Evolutionary conservation across 2,329 filamentous ascomycete genomes (phyloP), one percentile per base, ranked within the genome.

Genomic region (Xylariaceae sp.): DNA sequence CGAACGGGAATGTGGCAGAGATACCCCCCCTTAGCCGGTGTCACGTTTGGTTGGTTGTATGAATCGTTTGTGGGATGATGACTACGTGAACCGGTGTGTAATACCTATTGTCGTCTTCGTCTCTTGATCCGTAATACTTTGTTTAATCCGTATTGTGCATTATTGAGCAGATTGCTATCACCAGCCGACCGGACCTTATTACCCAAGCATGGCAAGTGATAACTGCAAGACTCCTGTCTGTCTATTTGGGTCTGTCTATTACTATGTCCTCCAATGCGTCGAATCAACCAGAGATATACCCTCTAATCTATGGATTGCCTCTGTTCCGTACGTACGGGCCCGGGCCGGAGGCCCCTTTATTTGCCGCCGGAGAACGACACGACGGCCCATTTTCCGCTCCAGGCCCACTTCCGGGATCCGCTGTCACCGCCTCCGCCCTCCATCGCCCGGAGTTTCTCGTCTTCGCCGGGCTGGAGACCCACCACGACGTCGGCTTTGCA

Each of bases 401-500:
- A 97, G 0, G 91, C 92, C 93, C 93, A 97, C 73, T 90, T 89
- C 58, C 94, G 82, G 23, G 85, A 82, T 73, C 88, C 74, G 65
- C 82, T 77, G 62, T 91, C 86, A 13, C 87, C 89, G 2, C 88
- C 89, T 1, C 89, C 89, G 13, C 81, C 85, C 55, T 89, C 85
- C 56, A 77, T 81, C 7, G 82, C 78, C 65, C 82, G 85, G 56
- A 97, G 78, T 72, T 87, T 84, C 76, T 97, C 92, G 70, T 99
- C 94, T 71, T 88, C 84, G 5, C 93, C 92, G 7, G 85, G 74
- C 11, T 86, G 81, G n/a, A 99, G 79, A 0, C 92, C 93, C 30
- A 97, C 94, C 0, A 97, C 91, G 6, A 95, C 90, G 71, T 99
- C 94, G 0, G 93, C 93, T 77, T 99, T 99, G 80, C 93, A 97